These are phyloP conservation scores for Phytophthora pini DNA, from an alignment of 352 stramenopile species.

Conservation along the genomic window DNA sequence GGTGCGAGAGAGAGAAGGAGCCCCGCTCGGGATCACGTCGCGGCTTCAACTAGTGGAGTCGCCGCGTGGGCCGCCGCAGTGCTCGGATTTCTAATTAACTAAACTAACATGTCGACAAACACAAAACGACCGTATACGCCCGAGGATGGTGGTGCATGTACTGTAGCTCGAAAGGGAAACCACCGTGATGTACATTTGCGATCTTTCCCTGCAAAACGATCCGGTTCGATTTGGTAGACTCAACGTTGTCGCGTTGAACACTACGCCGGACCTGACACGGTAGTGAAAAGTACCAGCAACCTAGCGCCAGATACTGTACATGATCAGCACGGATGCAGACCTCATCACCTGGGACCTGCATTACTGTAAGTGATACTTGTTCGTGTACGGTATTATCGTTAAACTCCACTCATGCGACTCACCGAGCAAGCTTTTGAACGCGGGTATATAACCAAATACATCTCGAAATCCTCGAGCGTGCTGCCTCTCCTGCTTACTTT, in stretches of 20 bases:
- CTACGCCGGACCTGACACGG: background rate
- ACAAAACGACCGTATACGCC: conserved; percentile 6
- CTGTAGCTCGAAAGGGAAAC: background rate
- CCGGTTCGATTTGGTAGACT: too few species aligned
- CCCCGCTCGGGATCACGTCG: conserved; percentile 7
- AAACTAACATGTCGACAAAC: conserved; percentile 47
- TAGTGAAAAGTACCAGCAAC: too few species aligned
- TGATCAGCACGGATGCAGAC: background rate
- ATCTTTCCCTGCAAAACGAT: conserved; percentile 1
- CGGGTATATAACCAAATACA: conserved; percentile 44
- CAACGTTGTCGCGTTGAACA: too few species aligned
- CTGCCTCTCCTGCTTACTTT: conserved; percentile 26
- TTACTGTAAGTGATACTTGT: too few species aligned
- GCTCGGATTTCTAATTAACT: conserved; percentile 56
- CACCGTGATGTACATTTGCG: background rate
- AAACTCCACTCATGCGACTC: background rate
- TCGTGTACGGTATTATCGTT: too few species aligned
- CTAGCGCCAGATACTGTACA: too few species aligned
- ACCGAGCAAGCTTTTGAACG: conserved; percentile 26
- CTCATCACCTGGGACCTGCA: background rate
- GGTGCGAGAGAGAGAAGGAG: conserved; percentile 50
- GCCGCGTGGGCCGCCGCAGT: conserved; percentile 8
- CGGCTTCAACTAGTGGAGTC: conserved; percentile 16
- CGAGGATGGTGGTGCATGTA: background rate
- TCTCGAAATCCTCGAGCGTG: conserved; percentile 34